Base-by-base conservation (phyloP, 1,284 basidiomycete species). In the Ceratobasidium papillatum region DNA sequence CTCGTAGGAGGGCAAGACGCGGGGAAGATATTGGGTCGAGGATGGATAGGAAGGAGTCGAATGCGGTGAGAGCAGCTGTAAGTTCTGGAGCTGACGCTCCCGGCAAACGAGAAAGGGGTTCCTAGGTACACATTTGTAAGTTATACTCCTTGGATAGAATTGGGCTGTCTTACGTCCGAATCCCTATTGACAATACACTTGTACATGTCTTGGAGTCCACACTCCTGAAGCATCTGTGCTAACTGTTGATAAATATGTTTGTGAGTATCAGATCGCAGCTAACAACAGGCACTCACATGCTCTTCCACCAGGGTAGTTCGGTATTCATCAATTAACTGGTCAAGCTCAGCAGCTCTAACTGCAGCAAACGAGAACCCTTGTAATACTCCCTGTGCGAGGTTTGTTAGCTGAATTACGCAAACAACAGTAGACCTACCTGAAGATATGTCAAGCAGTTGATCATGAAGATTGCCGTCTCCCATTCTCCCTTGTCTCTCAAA, bases 401-500 rank as follows among this genome's bases (percentile, higher is more conserved):
- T 30, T 12, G 32, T 51, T n/a, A 59, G 43, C 36, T 77, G 43
- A 75, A 27, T 51, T 43, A 77, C 51, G 22, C 38, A 45, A 66
- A 30, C 43, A 19, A 5, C 22, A 30, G 49, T 38, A 32, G 49
- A 81, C 87, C 43, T 58, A 92, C 93, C 84, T 91, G 87, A 9
- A 96, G 82, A 80, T 94, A 95, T 38, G 88, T 89, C 75, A 95
- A 81, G 76, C 93, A 96, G 80, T 98, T 97, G 77, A 96, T 84
- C 72, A 94, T 84, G 80, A 94, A 98, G 0, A 96, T 88, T 11
- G 88, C 87, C 63, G 85, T 85, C 80, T 98, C 95, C 94, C 95
- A 96, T 43, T 84, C 77, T 73, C 84, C 86, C 79, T 90, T 92
- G 22, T 75, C 76, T 49, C 83, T 80, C 81, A 92, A 87, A 77